phyloP scores from a whole-genome alignment of 208 protist genomes.

The Crithidia brevicula region DNA sequence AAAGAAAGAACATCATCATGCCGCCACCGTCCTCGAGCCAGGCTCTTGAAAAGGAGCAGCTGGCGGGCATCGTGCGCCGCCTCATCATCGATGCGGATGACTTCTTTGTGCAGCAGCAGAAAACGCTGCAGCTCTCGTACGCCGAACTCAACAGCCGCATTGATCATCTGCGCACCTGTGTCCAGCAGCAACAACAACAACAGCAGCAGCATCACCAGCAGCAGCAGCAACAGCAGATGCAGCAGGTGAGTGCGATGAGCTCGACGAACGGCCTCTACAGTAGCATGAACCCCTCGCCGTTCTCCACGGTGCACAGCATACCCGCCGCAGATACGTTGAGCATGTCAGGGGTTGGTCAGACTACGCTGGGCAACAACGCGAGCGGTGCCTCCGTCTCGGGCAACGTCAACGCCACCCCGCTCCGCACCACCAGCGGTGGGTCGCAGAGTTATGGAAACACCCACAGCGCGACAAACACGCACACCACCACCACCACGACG shows the following conservation, averaged over 20 bases:
- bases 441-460: slow-evolving; percentile 2
- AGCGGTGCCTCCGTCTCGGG: background rate
- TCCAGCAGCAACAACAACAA: slow-evolving; percentile 28
- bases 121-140: slow-evolving; percentile 53
- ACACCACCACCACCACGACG: slow-evolving; percentile 2
- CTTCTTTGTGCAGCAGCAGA: slow-evolving; percentile 63
- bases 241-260: slow-evolving; percentile 10
- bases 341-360: background rate
- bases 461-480: background rate
- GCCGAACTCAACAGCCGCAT: slow-evolving; percentile 50
- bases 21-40: slow-evolving; percentile 8
- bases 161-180: slow-evolving; percentile 50
- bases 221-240: slow-evolving; percentile 20
- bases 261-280: slow-evolving; percentile 22
- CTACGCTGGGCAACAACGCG: slow-evolving; percentile 4
- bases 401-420: slow-evolving; percentile 32
- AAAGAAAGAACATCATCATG: slow-evolving; percentile 18
- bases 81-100: slow-evolving; percentile 59
- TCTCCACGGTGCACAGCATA: slow-evolving; percentile 22
- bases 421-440: slow-evolving; percentile 19
- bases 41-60: slow-evolving; percentile 36
- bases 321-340: slow-evolving; percentile 20
- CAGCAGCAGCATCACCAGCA: slow-evolving; percentile 5
- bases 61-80: slow-evolving; percentile 35
- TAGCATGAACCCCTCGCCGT: slow-evolving; percentile 29